Percentiles rank a stretch among this genome's conserved stretches.
These are phyloP conservation scores for Yamadazyma akitaensis DNA, from an alignment of 805 yeast species.

Conservation along the genomic window DNA sequence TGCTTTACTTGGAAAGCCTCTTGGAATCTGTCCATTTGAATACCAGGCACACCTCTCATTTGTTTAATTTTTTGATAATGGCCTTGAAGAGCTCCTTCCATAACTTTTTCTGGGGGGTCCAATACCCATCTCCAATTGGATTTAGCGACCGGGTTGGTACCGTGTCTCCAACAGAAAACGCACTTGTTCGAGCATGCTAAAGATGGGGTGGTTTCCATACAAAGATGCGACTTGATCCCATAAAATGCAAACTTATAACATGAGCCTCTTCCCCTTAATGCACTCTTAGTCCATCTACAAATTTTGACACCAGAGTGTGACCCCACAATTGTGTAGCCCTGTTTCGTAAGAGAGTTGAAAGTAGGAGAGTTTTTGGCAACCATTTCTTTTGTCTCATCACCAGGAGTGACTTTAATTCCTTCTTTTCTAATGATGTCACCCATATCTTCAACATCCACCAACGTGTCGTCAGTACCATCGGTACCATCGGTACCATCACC, in stretches of 20 bases:
- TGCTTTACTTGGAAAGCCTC: constrained; percentile 88
- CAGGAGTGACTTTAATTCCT: constrained; percentile 16
- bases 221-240: constrained; percentile 84
- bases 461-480: constrained; percentile 37
- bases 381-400: constrained; percentile 61
- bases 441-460: constrained; percentile 87
- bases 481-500: constrained; percentile 26
- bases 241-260: constrained; percentile 91
- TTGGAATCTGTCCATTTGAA: constrained; percentile 81
- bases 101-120: constrained; percentile 79
- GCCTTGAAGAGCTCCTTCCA: constrained; percentile 83
- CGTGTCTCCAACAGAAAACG: constrained; percentile 97
- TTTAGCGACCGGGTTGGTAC: constrained; percentile 94
- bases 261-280: constrained; percentile 89
- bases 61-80: constrained; percentile 91
- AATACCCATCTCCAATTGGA: constrained; percentile 93
- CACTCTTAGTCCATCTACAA: constrained; percentile 95
- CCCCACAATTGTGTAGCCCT: constrained; percentile 91
- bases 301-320: constrained; percentile 94
- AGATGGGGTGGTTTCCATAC: constrained; percentile 96
- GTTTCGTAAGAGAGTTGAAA: constrained; percentile 81
- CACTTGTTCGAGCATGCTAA: constrained; percentile 92
- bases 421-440: constrained; percentile 54
- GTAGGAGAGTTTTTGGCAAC: constrained; percentile 89
- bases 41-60: constrained; percentile 95